Base-by-base conservation (phyloP, 768 basidiomycete species). In the Hysterangium stoloniferum region DNA sequence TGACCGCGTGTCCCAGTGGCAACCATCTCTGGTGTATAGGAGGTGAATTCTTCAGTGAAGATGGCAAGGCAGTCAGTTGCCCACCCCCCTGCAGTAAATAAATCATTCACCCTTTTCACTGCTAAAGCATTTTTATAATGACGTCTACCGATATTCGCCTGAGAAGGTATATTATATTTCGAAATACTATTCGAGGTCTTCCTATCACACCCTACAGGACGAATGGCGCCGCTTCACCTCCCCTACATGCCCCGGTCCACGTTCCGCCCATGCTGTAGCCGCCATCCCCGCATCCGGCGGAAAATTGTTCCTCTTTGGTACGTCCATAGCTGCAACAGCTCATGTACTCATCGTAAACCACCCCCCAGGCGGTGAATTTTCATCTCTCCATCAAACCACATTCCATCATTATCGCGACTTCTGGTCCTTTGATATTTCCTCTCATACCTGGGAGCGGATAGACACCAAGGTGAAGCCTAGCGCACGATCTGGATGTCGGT, bases 321-420 rank as follows among this genome's bases (percentile, higher is more conserved):
- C 32, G 65, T 55, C 2, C 9, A 6, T 24, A 15, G 33, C 33
- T 8, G 4, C 5, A 19, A 6, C 3, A n/a, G n/a, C 12, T 37
- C 45, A 17, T 22, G 4, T 12, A 25, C 2, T 52, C 7, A 17
- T 41, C 51, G 28, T 32, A 19, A 15, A 41, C n/a, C 19, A 59
- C 11, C 49, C 11, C 20, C 24, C 53, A 83, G 83, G 87, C 24
- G 90, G 92, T 11, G 92, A 94, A 64, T 95, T 86, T 58, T 89
- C 88, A 0, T 86, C 85, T 1, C 62, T 89, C 5, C 74, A 86
- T 56, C 90, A 93, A 63, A 91, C 79, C 29, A 79, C 78, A 0
- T 90, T 93, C 63, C 86, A 90, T 54, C 89, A 93, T 58, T 94
- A 90, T 60, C 78, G 87, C 38, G 88, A 93, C 60, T 82, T 94